A percentile compares a stretch with the other conserved stretches of the same genome.
These are phyloP conservation scores for Pulveroboletus ravenelii DNA, from an alignment of 768 basidiomycete genomes.

Conservation along the genomic window DNA sequence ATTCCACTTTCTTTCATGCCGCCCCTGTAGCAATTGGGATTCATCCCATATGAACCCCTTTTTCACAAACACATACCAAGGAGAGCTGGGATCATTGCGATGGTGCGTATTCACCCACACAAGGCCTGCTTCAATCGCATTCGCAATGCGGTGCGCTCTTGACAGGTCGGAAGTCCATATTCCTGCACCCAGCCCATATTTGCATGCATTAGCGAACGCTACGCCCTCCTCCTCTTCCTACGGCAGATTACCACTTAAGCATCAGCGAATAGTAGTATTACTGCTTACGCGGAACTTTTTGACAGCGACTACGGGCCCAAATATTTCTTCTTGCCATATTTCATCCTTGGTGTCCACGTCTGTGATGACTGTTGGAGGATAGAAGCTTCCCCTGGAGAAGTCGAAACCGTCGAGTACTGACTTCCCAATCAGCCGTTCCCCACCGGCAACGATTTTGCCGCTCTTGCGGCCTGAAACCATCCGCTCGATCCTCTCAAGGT, in stretches of 20 bases:
- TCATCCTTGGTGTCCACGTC: constrained; percentile 54
- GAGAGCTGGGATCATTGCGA: constrained; percentile 83
- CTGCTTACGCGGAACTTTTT: constrained; percentile 45
- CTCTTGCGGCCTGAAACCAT: constrained; percentile 47
- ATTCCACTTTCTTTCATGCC: constrained; percentile 90
- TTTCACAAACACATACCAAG: constrained; percentile 49
- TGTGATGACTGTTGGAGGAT: constrained; percentile 71
- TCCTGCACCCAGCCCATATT: constrained; percentile 77
- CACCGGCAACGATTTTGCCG: constrained; percentile 57
- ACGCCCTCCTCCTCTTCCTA: constrained; percentile 65
- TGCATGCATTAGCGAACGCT: constrained; percentile 65
- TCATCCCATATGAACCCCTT: background rate
- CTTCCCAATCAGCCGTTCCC: constrained; percentile 54
- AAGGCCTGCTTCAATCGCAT: constrained; percentile 65
- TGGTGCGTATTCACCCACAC: constrained; percentile 91
- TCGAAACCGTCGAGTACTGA: constrained; percentile 69
- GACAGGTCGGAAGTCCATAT: constrained; percentile 78
- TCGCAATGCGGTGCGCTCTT: constrained; percentile 69
- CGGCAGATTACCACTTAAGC: background rate
- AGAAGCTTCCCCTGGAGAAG: constrained; percentile 69
- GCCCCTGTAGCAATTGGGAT: constrained; percentile 50
- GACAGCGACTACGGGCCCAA: constrained; percentile 79
- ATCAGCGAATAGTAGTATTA: constrained; percentile 11
- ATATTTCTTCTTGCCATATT: constrained; percentile 80
- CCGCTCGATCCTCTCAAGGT: constrained; percentile 59